phyloP scores from a whole-genome alignment of 129 eudicot species.

The Escallonia rubra region DNA sequence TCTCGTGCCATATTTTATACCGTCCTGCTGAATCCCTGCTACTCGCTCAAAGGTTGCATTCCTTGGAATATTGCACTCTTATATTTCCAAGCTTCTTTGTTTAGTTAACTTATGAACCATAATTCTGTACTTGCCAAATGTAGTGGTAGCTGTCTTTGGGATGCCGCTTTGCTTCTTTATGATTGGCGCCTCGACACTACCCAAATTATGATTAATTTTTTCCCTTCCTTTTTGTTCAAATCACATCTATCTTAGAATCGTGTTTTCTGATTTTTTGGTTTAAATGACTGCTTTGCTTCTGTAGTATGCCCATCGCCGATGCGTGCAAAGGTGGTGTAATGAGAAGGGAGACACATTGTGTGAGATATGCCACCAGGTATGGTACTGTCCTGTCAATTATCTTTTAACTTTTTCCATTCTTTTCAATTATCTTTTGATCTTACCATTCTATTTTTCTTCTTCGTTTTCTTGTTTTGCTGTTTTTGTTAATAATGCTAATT shows the following conservation, averaged over 20 bases:
- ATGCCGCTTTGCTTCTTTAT: no score
- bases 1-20: no score
- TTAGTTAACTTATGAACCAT: no score
- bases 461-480: background rate
- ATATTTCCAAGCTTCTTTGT: no score
- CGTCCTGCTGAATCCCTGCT: no score
- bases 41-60: no score
- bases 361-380: constrained; percentile 95
- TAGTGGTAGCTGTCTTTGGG: no score
- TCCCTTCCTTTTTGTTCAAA: no score
- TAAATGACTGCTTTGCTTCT: constrained; percentile 23
- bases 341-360: constrained; percentile 93
- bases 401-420: background rate
- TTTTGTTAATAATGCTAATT: background rate
- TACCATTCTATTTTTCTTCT: constrained; percentile 3
- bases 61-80: no score
- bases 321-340: constrained; percentile 95
- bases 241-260: background rate
- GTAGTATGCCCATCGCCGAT: constrained; percentile 97
- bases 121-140: no score
- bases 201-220: no score
- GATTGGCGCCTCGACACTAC: no score
- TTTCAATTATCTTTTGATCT: constrained; percentile 2
- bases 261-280: constrained; percentile 4
- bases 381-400: constrained; percentile 7